Evolutionary conservation across 1,284 basidiomycete genomes (phyloP), one percentile per base, ranked within the genome.

Genomic region (Cutaneotrichosporon dermatis): DNA sequence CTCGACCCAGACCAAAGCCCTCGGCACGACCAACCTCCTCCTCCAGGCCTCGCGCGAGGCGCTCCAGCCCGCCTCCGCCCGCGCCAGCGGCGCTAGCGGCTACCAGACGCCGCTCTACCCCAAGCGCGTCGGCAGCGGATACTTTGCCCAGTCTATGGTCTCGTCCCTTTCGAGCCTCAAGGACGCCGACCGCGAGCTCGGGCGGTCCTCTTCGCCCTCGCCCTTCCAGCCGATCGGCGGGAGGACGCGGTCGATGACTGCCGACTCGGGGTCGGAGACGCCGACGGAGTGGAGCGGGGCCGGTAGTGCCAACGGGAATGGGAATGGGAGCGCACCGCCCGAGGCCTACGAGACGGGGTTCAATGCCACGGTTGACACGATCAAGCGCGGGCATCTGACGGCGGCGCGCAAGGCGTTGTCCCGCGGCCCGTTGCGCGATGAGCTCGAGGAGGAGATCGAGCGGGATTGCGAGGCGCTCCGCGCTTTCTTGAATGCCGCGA

Each of bases 1-100:
- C 7, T 98, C 94, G 4, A 94, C 92, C 1, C 88, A 89, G 2
- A 96, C 93, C 0, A 99, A 99, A 76, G 88, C 90, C 0, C 83
- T 95, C 3, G 96, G 96, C 6, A 99, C 95, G 0, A 99, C 95
- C 12, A 98, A 92, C 72, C 83, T 99, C 1, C 83, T 99, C 0
- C 83, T 99, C 9, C 86, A 87, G 66, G 93, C 95, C 0, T 90
- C 93, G 0, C 81, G 85, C 6, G 88, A 95, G 78, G 89, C 91
- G 0, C 81, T 92, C n/a, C 72, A 74, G 35, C 77, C 80, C 1
- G 59, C 70, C 46, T 58, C 66, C 49, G 55, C 65, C 25, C 54
- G 57, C 45, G 15, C 63, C 42, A 46, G 42, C 56, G 49, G 25
- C 25, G 25, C 63, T 6, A 73, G 72, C 12, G 76, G 76, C 16